A percentile compares a stretch with the other conserved stretches of the same genome.
These are phyloP conservation scores for Cordyceps tenuipes DNA, from an alignment of 2,329 filamentous ascomycete genomes.

Conservation along the genomic window DNA sequence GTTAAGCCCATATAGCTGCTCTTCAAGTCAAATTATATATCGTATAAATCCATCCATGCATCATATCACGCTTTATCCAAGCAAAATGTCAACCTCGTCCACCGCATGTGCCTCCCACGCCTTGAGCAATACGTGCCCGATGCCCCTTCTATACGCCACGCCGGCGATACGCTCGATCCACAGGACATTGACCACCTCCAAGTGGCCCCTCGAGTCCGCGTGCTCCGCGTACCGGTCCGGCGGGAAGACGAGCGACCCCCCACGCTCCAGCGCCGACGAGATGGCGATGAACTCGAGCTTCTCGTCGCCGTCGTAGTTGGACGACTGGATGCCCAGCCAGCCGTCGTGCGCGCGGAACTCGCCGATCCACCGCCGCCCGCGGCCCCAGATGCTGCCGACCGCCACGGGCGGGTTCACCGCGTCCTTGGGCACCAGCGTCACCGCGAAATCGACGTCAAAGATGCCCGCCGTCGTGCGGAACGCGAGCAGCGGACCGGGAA, in stretches of 20 bases:
- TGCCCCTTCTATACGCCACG: slow-evolving; percentile 32
- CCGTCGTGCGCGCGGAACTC: slow-evolving; percentile 36
- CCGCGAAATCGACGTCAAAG: slow-evolving; percentile 33
- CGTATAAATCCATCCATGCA: not conserved
- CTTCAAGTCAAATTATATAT: not conserved
- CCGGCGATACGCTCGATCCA: slow-evolving; percentile 39
- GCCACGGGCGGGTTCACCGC: slow-evolving; percentile 31
- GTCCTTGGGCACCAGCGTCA: slow-evolving; percentile 28
- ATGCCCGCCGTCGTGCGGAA: slow-evolving; percentile 32
- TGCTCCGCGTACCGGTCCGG: slow-evolving; percentile 32
- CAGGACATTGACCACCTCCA: slow-evolving; percentile 39
- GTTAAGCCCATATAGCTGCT: not conserved
- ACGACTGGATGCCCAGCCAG: slow-evolving; percentile 38
- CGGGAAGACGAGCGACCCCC: slow-evolving; percentile 32
- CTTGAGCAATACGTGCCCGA: slow-evolving; percentile 34
- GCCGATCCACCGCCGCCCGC: slow-evolving; percentile 30
- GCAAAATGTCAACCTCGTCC: slow-evolving; percentile 33
- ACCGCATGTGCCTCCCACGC: slow-evolving; percentile 32
- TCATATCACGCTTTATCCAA: slow-evolving; percentile 24
- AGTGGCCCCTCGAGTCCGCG: slow-evolving; percentile 31
- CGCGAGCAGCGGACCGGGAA: slow-evolving; percentile 31
- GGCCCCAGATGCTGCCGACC: slow-evolving; percentile 34
- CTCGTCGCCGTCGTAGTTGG: slow-evolving; percentile 37
- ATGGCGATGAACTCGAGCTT: slow-evolving; percentile 36
- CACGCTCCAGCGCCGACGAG: slow-evolving; percentile 32